Evolutionary conservation across 202 grass and related monocot species (phyloP).

Genomic region (Schoenoplectus triqueter): DNA sequence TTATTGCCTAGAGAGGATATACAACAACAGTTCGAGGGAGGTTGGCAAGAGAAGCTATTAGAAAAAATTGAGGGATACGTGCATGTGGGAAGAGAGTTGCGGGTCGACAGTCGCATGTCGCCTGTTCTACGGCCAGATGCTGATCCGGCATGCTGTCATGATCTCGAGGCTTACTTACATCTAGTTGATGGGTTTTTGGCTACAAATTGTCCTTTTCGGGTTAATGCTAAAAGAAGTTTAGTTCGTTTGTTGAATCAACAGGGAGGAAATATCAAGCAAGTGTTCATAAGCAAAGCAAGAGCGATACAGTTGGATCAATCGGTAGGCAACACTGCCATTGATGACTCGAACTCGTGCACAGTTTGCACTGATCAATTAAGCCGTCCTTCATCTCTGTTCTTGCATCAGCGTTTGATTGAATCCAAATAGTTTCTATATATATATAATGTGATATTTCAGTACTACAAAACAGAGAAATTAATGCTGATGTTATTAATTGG

Average conservation of each 20-base stretch:
- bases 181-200: conserved; percentile 78
- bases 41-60: conserved; percentile 29
- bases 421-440: conserved; percentile 1
- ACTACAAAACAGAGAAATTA: too few relatives aligned
- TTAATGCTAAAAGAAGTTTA: conserved; percentile 64
- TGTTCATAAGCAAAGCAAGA: conserved; percentile 68
- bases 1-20: conserved; percentile 29
- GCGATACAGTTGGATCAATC: conserved; percentile 41
- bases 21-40: conserved; percentile 2
- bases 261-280: conserved; percentile 69
- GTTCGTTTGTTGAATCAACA: conserved; percentile 64
- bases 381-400: not conserved
- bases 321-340: not conserved
- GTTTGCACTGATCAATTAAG: conserved; percentile 10
- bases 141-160: conserved; percentile 73
- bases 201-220: conserved; percentile 64
- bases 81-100: conserved; percentile 72
- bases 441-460: too few relatives aligned
- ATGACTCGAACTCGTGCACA: not conserved
- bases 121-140: conserved; percentile 80
- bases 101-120: conserved; percentile 72
- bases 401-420: conserved; percentile 23
- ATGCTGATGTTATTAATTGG: not conserved
- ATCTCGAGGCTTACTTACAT: conserved; percentile 84
- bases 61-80: conserved; percentile 47